These are phyloP conservation scores for Mycena galopus DNA, from an alignment of 768 basidiomycete species.

Conservation along the genomic window DNA sequence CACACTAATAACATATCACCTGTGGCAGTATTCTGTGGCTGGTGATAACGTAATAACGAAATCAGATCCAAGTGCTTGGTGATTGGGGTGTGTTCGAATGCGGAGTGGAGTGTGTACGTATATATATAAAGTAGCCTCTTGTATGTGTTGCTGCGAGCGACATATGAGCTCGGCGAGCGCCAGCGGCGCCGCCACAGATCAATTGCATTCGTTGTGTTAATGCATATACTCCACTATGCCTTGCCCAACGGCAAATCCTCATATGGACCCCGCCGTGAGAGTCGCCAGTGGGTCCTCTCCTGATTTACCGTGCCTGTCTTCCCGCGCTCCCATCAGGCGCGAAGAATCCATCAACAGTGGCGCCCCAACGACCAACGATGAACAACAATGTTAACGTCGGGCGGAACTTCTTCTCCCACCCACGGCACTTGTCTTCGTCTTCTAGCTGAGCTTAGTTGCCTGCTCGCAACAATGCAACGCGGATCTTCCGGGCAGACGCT, in stretches of 20 bases:
- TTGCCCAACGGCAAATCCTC: constrained; percentile 16
- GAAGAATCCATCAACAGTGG: background rate
- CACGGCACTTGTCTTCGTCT: background rate
- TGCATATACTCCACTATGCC: no score
- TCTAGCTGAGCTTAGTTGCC: background rate
- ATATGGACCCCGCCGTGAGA: no score
- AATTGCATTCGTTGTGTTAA: background rate
- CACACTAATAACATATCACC: background rate
- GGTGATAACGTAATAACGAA: background rate
- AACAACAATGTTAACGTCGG: background rate
- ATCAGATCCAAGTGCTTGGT: background rate
- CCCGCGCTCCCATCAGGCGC: constrained; percentile 7
- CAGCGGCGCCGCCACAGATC: background rate
- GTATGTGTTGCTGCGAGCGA: constrained; percentile 16
- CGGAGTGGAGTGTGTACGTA: no score
- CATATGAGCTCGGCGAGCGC: background rate
- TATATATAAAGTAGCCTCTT: background rate
- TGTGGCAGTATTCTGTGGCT: constrained; percentile 4
- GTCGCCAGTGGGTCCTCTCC: background rate
- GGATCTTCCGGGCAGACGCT: constrained; percentile 1
- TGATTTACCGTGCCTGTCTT: constrained; percentile 6
- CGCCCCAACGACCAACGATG: constrained; percentile 12
- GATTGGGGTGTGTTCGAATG: constrained; percentile 1
- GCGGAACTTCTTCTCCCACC: background rate
- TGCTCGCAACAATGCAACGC: background rate